These are phyloP conservation scores for Cercospora citrullina DNA, from an alignment of 2,329 filamentous ascomycete genomes.

Conservation along the genomic window DNA sequence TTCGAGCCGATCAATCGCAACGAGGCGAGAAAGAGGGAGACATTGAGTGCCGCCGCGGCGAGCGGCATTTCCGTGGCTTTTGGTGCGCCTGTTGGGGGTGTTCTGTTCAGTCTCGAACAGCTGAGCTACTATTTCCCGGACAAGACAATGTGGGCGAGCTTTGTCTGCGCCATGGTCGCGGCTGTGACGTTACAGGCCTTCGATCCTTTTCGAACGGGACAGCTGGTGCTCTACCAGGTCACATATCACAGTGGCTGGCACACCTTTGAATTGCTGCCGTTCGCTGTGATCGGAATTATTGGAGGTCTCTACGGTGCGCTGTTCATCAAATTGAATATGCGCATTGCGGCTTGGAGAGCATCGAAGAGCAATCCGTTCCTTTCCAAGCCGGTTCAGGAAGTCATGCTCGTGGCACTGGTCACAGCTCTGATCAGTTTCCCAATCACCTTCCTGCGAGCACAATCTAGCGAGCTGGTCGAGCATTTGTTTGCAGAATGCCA, in stretches of 20 bases:
- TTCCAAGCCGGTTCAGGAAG: conserved; percentile 71
- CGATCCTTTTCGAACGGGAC: conserved; percentile 91
- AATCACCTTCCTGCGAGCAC: conserved; percentile 92
- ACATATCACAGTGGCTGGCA: conserved; percentile 92
- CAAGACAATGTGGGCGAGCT: conserved; percentile 99
- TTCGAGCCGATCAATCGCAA: conserved; percentile 80
- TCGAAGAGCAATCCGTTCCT: conserved; percentile 62
- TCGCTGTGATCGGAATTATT: conserved; percentile 78
- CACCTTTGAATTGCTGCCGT: conserved; percentile 88
- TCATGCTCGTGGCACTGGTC: conserved; percentile 73
- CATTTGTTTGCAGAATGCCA: conserved; percentile 90
- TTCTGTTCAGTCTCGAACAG: conserved; percentile 95
- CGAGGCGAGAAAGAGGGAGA: conserved; percentile 91
- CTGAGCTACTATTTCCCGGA: conserved; percentile 97
- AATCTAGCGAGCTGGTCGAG: conserved; percentile 87
- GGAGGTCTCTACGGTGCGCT: conserved; percentile 93
- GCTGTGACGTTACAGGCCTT: conserved; percentile 89
- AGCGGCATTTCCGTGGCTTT: conserved; percentile 93
- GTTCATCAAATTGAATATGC: conserved; percentile 94
- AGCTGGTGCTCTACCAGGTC: conserved; percentile 94
- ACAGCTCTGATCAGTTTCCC: conserved; percentile 93
- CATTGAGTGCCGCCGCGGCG: conserved; percentile 87
- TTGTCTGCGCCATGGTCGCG: conserved; percentile 98
- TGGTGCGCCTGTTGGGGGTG: conserved; percentile 88
- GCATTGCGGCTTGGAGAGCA: conserved; percentile 77